These are phyloP conservation scores for Aspergillus aculeatinus DNA, from an alignment of 2,329 filamentous ascomycete genomes.

Conservation along the genomic window DNA sequence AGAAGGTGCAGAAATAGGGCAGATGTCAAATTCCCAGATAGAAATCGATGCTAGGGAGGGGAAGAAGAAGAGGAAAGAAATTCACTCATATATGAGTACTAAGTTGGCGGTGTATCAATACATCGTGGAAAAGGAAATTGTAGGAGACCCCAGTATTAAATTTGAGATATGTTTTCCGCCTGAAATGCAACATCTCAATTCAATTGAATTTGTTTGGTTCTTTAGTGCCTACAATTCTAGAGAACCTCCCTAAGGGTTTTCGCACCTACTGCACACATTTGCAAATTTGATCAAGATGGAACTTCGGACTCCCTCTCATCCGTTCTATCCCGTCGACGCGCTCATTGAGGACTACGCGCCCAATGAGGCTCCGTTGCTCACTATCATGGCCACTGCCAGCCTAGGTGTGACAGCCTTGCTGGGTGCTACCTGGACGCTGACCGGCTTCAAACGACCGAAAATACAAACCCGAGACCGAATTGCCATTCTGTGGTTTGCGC, in stretches of 20 bases:
- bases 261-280: neutral
- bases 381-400: conserved; percentile 61
- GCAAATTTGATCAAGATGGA: conserved; percentile 5
- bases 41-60: no score
- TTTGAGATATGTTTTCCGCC: neutral
- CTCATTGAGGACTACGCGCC: conserved; percentile 63
- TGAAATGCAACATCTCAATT: no score
- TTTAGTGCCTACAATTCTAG: no score
- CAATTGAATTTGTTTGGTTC: no score
- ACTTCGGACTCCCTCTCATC: conserved; percentile 48
- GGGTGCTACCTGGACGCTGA: conserved; percentile 53
- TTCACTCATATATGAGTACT: no score
- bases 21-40: no score
- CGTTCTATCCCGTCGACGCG: conserved; percentile 69
- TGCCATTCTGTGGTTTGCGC: conserved; percentile 71
- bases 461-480: conserved; percentile 56
- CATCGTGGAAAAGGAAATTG: no score
- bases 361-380: conserved; percentile 62
- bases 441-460: conserved; percentile 54
- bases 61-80: no score
- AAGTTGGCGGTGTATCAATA: no score
- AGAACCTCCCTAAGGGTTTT: neutral
- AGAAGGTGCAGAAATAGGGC: no score
- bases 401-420: conserved; percentile 59
- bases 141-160: no score